Evolutionary conservation across 2,329 filamentous ascomycete species (phyloP), one percentile per base, ranked within the genome.

Genomic region (Monosporascus sp.): DNA sequence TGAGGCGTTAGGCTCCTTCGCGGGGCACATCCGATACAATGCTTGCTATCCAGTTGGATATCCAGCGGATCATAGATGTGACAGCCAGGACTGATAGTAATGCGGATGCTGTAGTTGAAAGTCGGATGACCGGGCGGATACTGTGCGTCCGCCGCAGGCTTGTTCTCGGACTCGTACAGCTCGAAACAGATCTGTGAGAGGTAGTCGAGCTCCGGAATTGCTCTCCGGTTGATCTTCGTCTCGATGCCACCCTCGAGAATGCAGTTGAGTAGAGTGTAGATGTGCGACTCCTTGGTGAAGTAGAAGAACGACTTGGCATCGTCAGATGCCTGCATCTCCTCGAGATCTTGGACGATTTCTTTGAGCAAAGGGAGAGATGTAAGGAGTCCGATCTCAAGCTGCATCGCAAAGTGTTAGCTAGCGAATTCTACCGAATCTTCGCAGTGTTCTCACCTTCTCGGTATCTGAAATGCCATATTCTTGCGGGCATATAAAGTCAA

Each of bases 261-360:
- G 70, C 93, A 97, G 71, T 99, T 99, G 54, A 99, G 82, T 5
- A 99, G 81, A 5, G 94, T 99, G 74, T 99, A 99, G 58, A 99
- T 97, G 70, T 99, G 94, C 1, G 91, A 96, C 72, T 99, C 94
- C 72, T 99, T 99, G 58, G 94, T 99, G 72, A 99, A 99, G 75
- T 99, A 99, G 73, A 97, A 90, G 77, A 97, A 97, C 2, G 88
- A 93, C 68, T 97, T 97, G 45, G 92, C 91, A 60, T 95, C 89
- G 51, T 93, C 87, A 0, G 90, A 95, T 3, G 94, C 93, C 72
- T 99, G 94, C 71, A 97, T 91, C 72, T 97, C 92, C 74, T 99
- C 95, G 2, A 99, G 80, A 65, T 99, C 93, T 66, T 92, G 88
- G 7, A 99, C 94, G 63, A 99, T 97, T 72, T 99, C 94, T 70